Percentiles rank a stretch among this genome's conserved stretches.
phyloP scores from a whole-genome alignment of 148 eudicot genomes.

The Dysphania ambrosioides region DNA sequence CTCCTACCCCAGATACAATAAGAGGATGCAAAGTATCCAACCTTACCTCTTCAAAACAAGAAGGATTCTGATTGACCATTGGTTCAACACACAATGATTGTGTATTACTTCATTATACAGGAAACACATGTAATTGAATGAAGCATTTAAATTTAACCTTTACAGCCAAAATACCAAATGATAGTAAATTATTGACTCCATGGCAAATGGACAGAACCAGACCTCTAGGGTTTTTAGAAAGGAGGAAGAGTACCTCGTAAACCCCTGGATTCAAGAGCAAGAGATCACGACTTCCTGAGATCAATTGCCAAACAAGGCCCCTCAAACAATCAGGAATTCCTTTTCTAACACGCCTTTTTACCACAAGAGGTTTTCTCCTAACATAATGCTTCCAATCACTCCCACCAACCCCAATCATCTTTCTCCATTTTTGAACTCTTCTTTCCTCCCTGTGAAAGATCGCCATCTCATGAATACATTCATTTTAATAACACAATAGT shows the following conservation, averaged over 20 bases:
- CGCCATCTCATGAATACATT: slow-evolving; percentile 22
- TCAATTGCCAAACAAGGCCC: slow-evolving; percentile 97
- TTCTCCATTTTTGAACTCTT: slow-evolving; percentile 91
- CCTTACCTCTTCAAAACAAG: not conserved
- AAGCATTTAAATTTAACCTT: not conserved
- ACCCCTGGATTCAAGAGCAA: slow-evolving; percentile 96
- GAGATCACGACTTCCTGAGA: slow-evolving; percentile 97
- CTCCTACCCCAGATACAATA: not conserved
- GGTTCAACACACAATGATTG: not conserved
- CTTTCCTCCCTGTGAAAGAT: slow-evolving; percentile 76
- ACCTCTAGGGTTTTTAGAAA: not conserved
- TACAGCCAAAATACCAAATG: not conserved
- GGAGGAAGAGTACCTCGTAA: slow-evolving; percentile 80
- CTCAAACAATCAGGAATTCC: slow-evolving; percentile 98
- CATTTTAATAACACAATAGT: not conserved
- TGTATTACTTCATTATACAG: not conserved
- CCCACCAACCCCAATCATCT: slow-evolving; percentile 98
- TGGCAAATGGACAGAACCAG: not conserved
- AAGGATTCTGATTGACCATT: not conserved
- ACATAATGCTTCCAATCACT: slow-evolving; percentile 95
- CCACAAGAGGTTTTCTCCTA: slow-evolving; percentile 81
- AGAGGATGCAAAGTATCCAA: not conserved
- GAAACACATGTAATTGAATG: not conserved
- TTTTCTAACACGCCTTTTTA: slow-evolving; percentile 87
- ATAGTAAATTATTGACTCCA: not conserved